Evolutionary conservation across 1,284 basidiomycete species (phyloP), one percentile per base, ranked within the genome.

Genomic region (Laetiporus sulphureus): DNA sequence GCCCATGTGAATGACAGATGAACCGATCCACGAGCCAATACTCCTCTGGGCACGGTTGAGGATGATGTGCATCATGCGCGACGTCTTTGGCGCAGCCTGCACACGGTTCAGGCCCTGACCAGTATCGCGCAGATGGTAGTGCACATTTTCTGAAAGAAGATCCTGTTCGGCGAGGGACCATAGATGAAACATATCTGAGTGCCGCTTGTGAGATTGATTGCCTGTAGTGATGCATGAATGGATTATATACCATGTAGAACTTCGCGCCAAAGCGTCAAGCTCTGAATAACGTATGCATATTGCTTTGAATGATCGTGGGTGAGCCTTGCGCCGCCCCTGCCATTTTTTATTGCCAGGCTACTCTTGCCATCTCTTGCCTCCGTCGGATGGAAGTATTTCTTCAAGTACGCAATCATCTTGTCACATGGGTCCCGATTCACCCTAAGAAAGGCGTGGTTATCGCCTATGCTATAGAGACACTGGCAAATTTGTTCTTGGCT

Each of bases 91-190:
- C 5, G 86, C 76, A 1, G 79, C 75, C 58, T 90, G 87, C 5
- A 90, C 84, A 38, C 87, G 79, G 62, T 90, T 90, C 40, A 89
- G 69, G 22, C 86, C 86, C 57, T 90, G 86, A 15, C 86, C 86
- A 1, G 86, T 90, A 57, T 90, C 86, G 27, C 84, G 75, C 32
- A 90, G 69, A 31, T 86, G 80, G 60, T 90, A 90, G 2, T 75
- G 58, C 18, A 81, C 66, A 24, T 69, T 77, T 52, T 88, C 78
- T 4, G 83, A 79, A n/a, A 90, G 68, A 4, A 90, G 59, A 49
- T 90, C 87, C 49, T 80, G 74, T 54, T 89, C 86, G 1, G 84
- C 77, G 3, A 88, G 68, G 11, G 75, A 83, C 86, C 87, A 90
- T 10, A 89, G 63, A 47, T 79, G 82, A 66, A 89, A 89, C 82